Base-by-base conservation (phyloP, 306 rosid genomes). In the Glycine latifolia region DNA sequence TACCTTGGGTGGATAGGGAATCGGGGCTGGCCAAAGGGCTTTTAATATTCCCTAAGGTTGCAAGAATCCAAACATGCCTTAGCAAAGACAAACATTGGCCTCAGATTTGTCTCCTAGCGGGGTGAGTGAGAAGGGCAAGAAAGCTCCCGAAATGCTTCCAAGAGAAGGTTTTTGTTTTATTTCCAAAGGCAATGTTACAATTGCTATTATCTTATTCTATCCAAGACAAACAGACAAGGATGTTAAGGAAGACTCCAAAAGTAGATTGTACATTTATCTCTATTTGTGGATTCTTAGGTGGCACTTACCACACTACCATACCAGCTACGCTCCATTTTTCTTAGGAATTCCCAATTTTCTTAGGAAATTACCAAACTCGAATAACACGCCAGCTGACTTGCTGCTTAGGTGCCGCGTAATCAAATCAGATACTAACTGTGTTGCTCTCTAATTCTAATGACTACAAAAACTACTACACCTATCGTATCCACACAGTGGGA, bases 51-150 rank as follows among this genome's bases (percentile, higher is more conserved):
- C 89, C 48, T 62, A 85, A 73, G 82, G 80, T 44, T 37, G 81
- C 79, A 81, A 65, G 58, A 81, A 77, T 80, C 90, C 98, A 92
- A 94, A 89, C 92, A 87, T 49, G 90, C 86, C 89, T 80, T 77
- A 73, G 87, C 98, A 91, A 91, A 81, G 90, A 91, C 94, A 94
- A 91, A 89, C 89, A 79, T 77, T 87, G 76, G 81, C 75, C 88
- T 82, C 71, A 39, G 71, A 71, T 84, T 90, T 94, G 98, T 91
- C 84, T 82, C 78, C 75, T 87, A 83, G 98, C n/a, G 3, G 5
- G 41, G 41, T 3, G 71, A 83, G 91, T 80, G 89, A 74, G 86
- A 83, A 81, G 67, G 62, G 87, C 82, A 81, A 84, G 88, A 84
- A 78, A 73, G 71, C 61, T 67, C 70, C 46, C 73, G 17, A 58